Conservation (phyloP, 2,329 filamentous ascomycete species). For the Helotiales sp. region DNA sequence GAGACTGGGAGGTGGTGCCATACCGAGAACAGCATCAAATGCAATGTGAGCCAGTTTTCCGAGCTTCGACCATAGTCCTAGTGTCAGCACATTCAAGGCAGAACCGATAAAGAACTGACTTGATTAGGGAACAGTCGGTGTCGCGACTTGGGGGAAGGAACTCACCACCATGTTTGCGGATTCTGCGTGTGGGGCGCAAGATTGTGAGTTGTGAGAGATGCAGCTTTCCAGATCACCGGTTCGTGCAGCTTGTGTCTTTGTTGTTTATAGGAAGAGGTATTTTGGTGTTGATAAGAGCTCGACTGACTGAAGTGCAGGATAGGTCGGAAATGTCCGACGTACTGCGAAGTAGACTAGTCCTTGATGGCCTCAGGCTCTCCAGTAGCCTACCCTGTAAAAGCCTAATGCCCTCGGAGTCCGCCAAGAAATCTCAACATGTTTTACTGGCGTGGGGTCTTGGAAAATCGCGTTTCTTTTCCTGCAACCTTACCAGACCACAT, state of each 20-base stretch:
- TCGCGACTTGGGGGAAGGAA: slow-evolving; percentile 19
- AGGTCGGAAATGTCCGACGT: not conserved
- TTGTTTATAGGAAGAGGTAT: not conserved
- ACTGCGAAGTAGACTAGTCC: not conserved
- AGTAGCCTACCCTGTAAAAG: too few species aligned
- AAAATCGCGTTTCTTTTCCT: not conserved
- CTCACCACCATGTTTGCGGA: slow-evolving; percentile 42
- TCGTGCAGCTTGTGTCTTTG: not conserved
- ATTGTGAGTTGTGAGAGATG: not conserved
- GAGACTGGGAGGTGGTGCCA: slow-evolving; percentile 37
- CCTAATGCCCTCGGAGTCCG: too few species aligned
- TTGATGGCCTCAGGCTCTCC: not conserved
- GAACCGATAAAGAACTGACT: slow-evolving; percentile 43
- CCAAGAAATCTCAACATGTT: not conserved
- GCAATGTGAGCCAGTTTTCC: slow-evolving; percentile 92
- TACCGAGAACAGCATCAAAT: slow-evolving; percentile 91
- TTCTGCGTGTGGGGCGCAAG: not conserved
- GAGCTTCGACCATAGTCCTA: slow-evolving; percentile 75
- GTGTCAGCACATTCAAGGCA: slow-evolving; percentile 63
- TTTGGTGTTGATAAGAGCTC: not conserved
- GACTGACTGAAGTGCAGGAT: not conserved
- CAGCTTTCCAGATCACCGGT: not conserved
- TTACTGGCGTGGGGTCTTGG: not conserved
- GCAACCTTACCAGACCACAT: not conserved
- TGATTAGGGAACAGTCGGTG: slow-evolving; percentile 44